Conservation (phyloP, 2,329 filamentous ascomycete genomes). For the Ceratocystis alfenasii region DNA sequence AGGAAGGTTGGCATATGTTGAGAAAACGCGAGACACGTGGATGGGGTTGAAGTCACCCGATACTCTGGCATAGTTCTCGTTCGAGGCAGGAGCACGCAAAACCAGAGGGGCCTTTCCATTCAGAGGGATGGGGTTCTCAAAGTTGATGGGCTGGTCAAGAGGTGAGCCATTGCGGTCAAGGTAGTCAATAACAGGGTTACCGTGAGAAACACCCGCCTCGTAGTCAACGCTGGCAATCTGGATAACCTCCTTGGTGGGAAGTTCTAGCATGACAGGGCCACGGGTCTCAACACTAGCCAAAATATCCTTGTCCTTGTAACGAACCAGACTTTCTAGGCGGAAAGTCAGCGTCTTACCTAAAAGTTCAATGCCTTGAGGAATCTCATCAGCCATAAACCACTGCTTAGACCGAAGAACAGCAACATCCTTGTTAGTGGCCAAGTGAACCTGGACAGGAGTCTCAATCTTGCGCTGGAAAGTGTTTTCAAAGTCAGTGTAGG, state of each 20-base stretch:
- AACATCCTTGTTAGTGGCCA: conserved; percentile 79
- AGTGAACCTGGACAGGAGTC: conserved; percentile 84
- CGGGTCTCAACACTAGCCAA: conserved; percentile 87
- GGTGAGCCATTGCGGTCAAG: conserved; percentile 80
- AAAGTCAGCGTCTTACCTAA: conserved; percentile 90
- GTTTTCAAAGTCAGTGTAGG: conserved; percentile 89
- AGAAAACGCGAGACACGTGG: conserved; percentile 93
- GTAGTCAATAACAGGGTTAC: conserved; percentile 95
- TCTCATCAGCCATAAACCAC: conserved; percentile 79
- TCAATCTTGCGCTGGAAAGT: conserved; percentile 97
- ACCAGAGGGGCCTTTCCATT: conserved; percentile 82
- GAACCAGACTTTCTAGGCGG: conserved; percentile 81
- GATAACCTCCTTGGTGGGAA: conserved; percentile 93
- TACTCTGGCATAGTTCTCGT: conserved; percentile 94
- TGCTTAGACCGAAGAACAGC: conserved; percentile 92
- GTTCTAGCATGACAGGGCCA: conserved; percentile 83
- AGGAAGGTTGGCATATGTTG: conserved; percentile 85
- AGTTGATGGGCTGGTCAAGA: conserved; percentile 91
- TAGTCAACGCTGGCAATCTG: conserved; percentile 97
- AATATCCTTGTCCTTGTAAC: conserved; percentile 88
- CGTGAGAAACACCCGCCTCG: conserved; percentile 78
- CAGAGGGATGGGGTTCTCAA: conserved; percentile 92
- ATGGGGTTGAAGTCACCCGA: conserved; percentile 99
- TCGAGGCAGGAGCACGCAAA: conserved; percentile 83
- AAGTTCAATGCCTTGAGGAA: conserved; percentile 62